Base-by-base conservation (phyloP, 2,329 filamentous ascomycete species). In the Trichophyton equinum region DNA sequence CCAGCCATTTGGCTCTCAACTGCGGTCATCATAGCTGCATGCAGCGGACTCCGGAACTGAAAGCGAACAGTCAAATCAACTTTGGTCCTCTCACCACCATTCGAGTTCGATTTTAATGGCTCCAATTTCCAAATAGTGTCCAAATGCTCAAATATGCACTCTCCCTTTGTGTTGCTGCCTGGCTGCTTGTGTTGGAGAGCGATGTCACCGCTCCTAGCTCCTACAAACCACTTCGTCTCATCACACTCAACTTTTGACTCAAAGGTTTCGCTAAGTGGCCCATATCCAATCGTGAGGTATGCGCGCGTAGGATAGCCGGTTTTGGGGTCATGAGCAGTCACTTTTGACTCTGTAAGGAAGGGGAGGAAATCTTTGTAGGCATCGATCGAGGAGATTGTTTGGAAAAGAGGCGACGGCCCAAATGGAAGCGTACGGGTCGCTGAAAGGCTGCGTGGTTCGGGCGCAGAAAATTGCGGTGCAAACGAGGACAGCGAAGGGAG, bases 291-390 rank as follows among this genome's bases (percentile, higher is more conserved):
- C 7, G 86, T 87, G 11, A 99, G 79, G 69, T 87, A 85, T 13
- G 89, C 94, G 64, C 86, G 81, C 30, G 85, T 81, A 0, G 94
- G 94, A 60, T 75, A 74, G 1, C 75, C 70, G 27, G 71, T 78
- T 68, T 53, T 62, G 4, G 62, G 75, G 5, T 88, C 86, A 82
- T 87, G 90, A 62, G 80, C 79, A 1, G 90, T 96, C 46, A 97
- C 90, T 63, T 79, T 81, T 42, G 88, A 91, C 53, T 79, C 79
- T 49, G 83, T 82, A 76, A 92, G 95, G 81, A 95, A 96, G 9
- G 94, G 94, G n/a, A 99, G 83, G 79, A 97, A 99, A 65, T 79
- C 73, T 42, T 81, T 78, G 82, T 99, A 99, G 64, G 84, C 84
- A 73, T 89, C 83, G 65, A 99, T 85, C 74, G 96, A 90, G 75